Evolutionary conservation across 1,284 basidiomycete species (phyloP), one percentile per base, ranked within the genome.

Genomic region (Peniophora sp.): DNA sequence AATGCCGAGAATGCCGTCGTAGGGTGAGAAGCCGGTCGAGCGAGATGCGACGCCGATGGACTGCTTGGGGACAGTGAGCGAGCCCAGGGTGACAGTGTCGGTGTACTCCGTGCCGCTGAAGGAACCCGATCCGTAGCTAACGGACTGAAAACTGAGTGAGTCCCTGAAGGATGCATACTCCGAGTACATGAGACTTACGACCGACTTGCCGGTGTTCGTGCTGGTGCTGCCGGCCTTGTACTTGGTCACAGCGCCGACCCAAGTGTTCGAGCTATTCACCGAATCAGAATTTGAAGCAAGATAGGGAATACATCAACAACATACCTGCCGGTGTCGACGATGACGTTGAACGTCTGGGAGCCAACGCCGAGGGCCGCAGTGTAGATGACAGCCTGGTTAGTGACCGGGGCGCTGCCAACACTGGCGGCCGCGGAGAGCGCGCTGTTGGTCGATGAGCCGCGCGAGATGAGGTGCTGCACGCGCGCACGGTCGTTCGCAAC

Each of bases 1-100:
- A 55, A 81, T 70, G n/a, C 80, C 81, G 34, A 84, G 61, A 53
- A 83, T 81, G 23, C 74, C 75, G 59, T 83, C 73, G 14, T 72
- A 65, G 44, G 71, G 74, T 0, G 53, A 46, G 67, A 69, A 63
- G 9, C 66, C 75, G n/a, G 48, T 59, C 54, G 70, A 63, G 0
- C 12, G 58, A 3, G 69, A 63, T 23, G 81, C 81, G 50, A 79
- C 78, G 53, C 80, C 81, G 52, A 84, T 80, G 16, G 76, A 79
- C 59, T 84, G 81, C 11, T 63, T 48, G 17, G 53, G 47, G 56
- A 72, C 64, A n/a, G 58, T 59, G 35, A 71, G 51, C 43, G 61
- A 61, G 3, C 50, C 45, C 39, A 72, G 55, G 1, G 64, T 60
- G 24, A 73, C 64, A 11, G 60, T 61, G 61, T 82, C 80, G 25